A percentile compares a stretch with the other conserved stretches of the same genome.
Evolutionary conservation across 345 rosid genomes (phyloP).

Genomic region (Schrenkiella parvula): DNA sequence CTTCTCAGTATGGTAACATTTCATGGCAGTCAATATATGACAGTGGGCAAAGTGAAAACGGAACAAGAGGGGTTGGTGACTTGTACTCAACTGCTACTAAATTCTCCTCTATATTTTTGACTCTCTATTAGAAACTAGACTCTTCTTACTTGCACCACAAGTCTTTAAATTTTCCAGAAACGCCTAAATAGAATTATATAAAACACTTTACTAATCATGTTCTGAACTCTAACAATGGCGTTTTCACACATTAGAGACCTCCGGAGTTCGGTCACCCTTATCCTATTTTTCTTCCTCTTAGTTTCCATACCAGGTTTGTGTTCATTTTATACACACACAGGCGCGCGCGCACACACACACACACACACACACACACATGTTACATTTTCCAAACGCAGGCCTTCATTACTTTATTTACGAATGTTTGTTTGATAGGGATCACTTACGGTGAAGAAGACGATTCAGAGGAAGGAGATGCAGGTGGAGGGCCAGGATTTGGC

Average conservation of each 20-base stretch:
- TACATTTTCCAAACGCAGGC: constrained; percentile 1
- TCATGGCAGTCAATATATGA: neutral
- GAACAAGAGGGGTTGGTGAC: constrained; percentile 50
- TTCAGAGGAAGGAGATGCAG: constrained; percentile 26
- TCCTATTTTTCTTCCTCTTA: constrained; percentile 32
- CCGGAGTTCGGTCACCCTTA: constrained; percentile 25
- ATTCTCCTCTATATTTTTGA: constrained; percentile 19
- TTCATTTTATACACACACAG: neutral
- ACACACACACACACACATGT: neutral
- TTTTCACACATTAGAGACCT: constrained; percentile 17
- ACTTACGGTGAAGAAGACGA: constrained; percentile 27
- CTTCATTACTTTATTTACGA: neutral
- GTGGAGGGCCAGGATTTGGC: neutral
- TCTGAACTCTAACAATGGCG: constrained; percentile 43
- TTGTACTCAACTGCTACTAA: constrained; percentile 53
- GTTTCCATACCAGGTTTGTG: constrained; percentile 37
- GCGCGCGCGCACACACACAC: neutral
- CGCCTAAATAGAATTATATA: constrained; percentile 12
- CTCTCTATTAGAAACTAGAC: neutral
- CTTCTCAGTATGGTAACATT: neutral
- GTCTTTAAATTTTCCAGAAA: constrained; percentile 1
- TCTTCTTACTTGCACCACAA: constrained; percentile 25
- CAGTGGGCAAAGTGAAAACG: constrained; percentile 11
- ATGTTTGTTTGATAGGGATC: constrained; percentile 31
- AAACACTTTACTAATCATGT: neutral